phyloP scores from a whole-genome alignment of 164 flowering plant genomes.

The Dillenia turbinata region DNA sequence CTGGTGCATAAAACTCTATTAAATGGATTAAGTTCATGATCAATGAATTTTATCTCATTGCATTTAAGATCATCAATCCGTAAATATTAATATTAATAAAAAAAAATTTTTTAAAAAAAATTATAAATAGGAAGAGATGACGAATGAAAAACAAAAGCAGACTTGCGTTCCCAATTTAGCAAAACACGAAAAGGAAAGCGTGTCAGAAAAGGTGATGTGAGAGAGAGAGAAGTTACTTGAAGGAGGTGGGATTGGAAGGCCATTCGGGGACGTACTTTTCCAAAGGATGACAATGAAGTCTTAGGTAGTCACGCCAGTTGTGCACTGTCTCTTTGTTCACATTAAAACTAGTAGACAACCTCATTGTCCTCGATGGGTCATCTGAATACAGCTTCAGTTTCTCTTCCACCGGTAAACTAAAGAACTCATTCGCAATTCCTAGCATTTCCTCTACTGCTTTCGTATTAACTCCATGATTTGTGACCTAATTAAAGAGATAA shows the following conservation, averaged over 20 bases:
- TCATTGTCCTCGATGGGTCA: slow-evolving; percentile 34
- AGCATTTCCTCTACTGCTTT: slow-evolving; percentile 40
- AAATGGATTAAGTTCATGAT: too few species aligned
- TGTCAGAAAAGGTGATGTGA: too few species aligned
- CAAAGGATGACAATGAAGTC: slow-evolving; percentile 77
- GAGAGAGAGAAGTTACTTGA: slow-evolving; percentile 45
- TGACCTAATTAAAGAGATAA: slow-evolving; percentile 33
- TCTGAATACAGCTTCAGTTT: slow-evolving; percentile 64
- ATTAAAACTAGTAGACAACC: slow-evolving; percentile 13
- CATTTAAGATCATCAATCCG: too few species aligned
- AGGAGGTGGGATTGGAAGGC: slow-evolving; percentile 69
- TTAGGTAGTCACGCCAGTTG: slow-evolving; percentile 83
- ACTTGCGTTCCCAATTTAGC: too few species aligned
- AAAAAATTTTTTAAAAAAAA: too few species aligned
- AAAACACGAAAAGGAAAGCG: too few species aligned
- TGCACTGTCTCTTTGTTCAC: slow-evolving; percentile 57
- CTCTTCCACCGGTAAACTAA: slow-evolving; percentile 61
- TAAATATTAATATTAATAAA: too few species aligned
- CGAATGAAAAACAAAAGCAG: too few species aligned
- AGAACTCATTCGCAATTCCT: slow-evolving; percentile 45
- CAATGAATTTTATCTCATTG: too few species aligned
- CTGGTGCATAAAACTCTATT: too few species aligned
- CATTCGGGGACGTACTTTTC: slow-evolving; percentile 55
- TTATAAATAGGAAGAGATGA: too few species aligned
- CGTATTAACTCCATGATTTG: slow-evolving; percentile 56